A percentile compares a stretch with the other conserved stretches of the same genome.
Conservation (phyloP, 805 yeast genomes). For the Kuraishia capsulata region DNA sequence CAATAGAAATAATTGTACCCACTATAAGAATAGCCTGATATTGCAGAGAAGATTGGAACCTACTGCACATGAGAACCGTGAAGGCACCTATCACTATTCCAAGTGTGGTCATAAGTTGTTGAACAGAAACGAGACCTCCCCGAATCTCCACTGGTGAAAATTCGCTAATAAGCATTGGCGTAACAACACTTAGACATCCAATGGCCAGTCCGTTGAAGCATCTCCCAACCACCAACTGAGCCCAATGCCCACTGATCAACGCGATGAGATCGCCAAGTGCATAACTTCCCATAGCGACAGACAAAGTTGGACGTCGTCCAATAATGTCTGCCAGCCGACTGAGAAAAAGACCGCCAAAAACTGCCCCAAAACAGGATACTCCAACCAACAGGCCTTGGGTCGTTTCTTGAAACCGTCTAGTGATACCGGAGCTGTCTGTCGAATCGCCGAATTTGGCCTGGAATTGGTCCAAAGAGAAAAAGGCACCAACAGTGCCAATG, state of each 20-base stretch:
- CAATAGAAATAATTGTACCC: constrained; percentile 10
- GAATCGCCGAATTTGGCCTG: constrained; percentile 14
- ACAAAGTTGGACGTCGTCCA: constrained; percentile 16
- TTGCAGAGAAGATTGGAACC: constrained; percentile 10
- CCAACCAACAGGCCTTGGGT: constrained; percentile 22
- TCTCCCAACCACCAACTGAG: constrained; percentile 17
- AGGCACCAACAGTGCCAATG: constrained; percentile 26
- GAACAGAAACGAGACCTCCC: constrained; percentile 21
- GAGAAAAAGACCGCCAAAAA: constrained; percentile 19
- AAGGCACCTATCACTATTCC: constrained; percentile 24
- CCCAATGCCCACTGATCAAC: constrained; percentile 11
- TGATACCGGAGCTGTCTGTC: background rate
- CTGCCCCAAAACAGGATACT: constrained; percentile 20
- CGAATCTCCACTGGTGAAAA: constrained; percentile 19
- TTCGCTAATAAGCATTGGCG: constrained; percentile 28
- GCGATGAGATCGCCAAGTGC: constrained; percentile 11
- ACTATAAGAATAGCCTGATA: constrained; percentile 13
- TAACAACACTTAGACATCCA: constrained; percentile 21
- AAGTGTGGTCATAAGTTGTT: constrained; percentile 23
- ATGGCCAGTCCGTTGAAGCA: constrained; percentile 19
- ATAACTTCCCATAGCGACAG: constrained; percentile 13
- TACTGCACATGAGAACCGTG: constrained; percentile 11
- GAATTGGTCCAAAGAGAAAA: constrained; percentile 20
- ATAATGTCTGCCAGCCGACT: constrained; percentile 11
- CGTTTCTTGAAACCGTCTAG: constrained; percentile 9